Conservation (phyloP, 352 stramenopile genomes). For the Thraustotheca clavata region DNA sequence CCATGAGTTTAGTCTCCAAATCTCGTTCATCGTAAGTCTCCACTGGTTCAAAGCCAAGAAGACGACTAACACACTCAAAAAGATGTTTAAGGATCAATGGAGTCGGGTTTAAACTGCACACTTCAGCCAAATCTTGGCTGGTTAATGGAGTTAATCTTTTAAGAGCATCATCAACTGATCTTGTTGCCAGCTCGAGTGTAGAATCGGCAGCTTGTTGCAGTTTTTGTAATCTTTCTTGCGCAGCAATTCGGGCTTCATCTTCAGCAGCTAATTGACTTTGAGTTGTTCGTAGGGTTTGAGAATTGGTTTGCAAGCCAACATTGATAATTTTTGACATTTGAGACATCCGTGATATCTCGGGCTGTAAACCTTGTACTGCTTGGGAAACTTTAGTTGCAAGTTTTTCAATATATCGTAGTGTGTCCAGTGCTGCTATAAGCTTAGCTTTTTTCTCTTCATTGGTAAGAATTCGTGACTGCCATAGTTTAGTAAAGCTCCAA, state of each 20-base stretch:
- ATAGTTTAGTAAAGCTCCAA: neutral
- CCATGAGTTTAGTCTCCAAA: slow-evolving; percentile 59
- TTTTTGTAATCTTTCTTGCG: neutral
- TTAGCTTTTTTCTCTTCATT: slow-evolving; percentile 26
- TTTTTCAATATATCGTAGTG: slow-evolving; percentile 8
- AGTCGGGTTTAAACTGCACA: slow-evolving; percentile 30
- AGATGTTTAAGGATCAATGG: slow-evolving; percentile 52
- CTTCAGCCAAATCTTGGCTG: slow-evolving; percentile 29
- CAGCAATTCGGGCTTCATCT: neutral
- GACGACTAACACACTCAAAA: slow-evolving; percentile 53
- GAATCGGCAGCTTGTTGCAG: neutral
- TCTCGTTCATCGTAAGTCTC: slow-evolving; percentile 54
- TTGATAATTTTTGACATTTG: slow-evolving; percentile 13
- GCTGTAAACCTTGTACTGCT: neutral
- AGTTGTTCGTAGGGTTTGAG: neutral
- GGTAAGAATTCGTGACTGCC: neutral
- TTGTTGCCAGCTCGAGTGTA: slow-evolving; percentile 33
- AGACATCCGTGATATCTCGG: slow-evolving; percentile 3
- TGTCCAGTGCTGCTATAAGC: slow-evolving; percentile 30
- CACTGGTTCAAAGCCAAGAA: slow-evolving; percentile 53
- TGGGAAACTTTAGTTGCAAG: slow-evolving; percentile 4
- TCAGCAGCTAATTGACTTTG: slow-evolving; percentile 1
- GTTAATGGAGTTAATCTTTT: neutral
- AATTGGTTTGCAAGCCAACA: slow-evolving; percentile 7
- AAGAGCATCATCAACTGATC: slow-evolving; percentile 13